Evolutionary conservation across 257 asterid species (phyloP).

Genomic region (Perilla frutescens): DNA sequence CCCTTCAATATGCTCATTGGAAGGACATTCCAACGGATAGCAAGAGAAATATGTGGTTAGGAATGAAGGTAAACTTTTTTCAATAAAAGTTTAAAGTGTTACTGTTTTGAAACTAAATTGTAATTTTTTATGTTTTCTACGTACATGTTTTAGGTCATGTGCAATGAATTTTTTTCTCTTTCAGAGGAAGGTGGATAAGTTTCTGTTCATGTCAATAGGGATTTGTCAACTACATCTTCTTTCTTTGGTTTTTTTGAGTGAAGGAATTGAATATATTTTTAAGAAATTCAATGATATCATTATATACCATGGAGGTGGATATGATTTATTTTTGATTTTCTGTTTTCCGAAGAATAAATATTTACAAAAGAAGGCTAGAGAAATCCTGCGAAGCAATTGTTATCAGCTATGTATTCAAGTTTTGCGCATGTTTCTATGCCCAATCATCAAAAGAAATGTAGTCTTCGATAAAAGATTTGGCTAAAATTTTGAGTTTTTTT

Average conservation of each 20-base stretch:
- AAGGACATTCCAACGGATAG: too few relatives aligned
- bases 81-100: too few relatives aligned
- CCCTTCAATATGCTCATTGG: too few relatives aligned
- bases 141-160: too few relatives aligned
- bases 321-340: constrained; percentile 4
- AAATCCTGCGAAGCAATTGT: background rate
- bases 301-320: background rate
- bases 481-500: background rate
- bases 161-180: too few relatives aligned
- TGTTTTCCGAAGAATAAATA: background rate
- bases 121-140: too few relatives aligned
- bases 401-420: constrained; percentile 9
- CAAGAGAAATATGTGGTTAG: too few relatives aligned
- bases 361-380: background rate
- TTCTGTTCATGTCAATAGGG: background rate
- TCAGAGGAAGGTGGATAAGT: background rate
- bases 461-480: background rate
- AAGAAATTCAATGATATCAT: background rate
- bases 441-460: background rate
- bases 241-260: background rate
- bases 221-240: background rate
- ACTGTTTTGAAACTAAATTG: too few relatives aligned
- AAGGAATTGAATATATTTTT: background rate
- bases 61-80: too few relatives aligned
- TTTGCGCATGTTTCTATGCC: constrained; percentile 6